Conservation (phyloP, 306 rosid species). For the Acacia confusa region DNA sequence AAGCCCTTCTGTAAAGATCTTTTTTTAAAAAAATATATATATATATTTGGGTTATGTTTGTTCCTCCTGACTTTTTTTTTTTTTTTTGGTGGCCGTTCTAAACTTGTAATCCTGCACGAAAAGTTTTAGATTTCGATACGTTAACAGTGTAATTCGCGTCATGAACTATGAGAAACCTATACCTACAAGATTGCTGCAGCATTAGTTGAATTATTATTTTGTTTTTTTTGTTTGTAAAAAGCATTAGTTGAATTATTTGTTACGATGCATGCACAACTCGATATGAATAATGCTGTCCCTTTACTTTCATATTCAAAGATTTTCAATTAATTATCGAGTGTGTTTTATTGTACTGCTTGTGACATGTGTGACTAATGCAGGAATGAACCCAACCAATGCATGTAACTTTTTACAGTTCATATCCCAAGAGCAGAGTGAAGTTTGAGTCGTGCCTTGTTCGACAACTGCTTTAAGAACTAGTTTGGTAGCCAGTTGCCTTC, state of each 20-base stretch:
- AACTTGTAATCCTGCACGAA: background rate
- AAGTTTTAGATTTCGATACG: background rate
- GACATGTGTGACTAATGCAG: background rate
- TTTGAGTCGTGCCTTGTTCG: constrained; percentile 37
- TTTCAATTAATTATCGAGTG: constrained; percentile 18
- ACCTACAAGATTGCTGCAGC: background rate
- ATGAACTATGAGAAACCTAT: background rate
- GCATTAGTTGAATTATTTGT: constrained; percentile 20
- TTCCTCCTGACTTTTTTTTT: background rate
- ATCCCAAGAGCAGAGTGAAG: background rate
- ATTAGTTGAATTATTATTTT: background rate
- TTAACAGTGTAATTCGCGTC: background rate
- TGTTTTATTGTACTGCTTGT: background rate
- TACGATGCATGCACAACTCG: constrained; percentile 2
- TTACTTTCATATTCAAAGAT: background rate
- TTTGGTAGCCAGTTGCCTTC: constrained; percentile 6
- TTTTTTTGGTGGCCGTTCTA: background rate
- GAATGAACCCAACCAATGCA: background rate
- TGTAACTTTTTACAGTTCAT: background rate
- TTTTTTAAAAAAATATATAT: background rate
- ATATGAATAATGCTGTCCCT: background rate
- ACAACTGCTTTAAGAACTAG: constrained; percentile 12
- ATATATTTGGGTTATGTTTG: background rate
- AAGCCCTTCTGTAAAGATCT: background rate
- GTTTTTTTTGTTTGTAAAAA: no score